A percentile compares a stretch with the other conserved stretches of the same genome.
These are phyloP conservation scores for Climacium dendroides DNA, from an alignment of 225 moss, liverwort and hornwort genomes.

Conservation along the genomic window DNA sequence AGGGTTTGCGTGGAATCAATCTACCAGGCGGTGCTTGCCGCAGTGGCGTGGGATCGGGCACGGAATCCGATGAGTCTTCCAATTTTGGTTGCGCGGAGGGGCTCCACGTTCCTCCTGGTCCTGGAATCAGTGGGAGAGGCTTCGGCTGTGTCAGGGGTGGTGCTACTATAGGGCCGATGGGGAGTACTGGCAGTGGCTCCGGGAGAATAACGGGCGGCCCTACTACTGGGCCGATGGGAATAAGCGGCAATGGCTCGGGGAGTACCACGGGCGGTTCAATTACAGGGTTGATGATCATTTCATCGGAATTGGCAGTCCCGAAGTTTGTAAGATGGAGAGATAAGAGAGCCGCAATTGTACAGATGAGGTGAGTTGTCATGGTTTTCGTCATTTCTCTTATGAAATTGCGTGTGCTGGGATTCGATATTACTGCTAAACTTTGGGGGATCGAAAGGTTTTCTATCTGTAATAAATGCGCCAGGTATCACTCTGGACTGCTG, in stretches of 20 bases:
- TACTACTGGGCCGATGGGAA: background rate
- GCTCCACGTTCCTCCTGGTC: constrained; percentile 3
- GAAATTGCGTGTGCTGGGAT: background rate
- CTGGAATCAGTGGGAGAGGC: constrained; percentile 16
- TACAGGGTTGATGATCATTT: background rate
- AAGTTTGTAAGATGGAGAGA: background rate
- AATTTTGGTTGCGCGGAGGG: background rate
- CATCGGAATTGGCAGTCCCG: background rate
- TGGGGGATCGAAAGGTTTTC: no score
- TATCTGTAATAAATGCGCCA: background rate
- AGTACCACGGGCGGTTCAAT: background rate
- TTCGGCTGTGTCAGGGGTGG: background rate
- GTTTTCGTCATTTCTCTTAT: background rate
- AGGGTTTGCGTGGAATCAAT: background rate
- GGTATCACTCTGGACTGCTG: background rate
- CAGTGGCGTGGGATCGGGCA: background rate
- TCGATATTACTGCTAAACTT: background rate
- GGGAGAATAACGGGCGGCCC: background rate
- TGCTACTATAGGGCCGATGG: background rate
- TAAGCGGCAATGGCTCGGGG: background rate
- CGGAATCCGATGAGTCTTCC: background rate
- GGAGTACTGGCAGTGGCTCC: constrained; percentile 1
- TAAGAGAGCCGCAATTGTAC: background rate
- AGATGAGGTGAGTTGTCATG: background rate
- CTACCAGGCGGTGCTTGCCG: background rate